Percentiles rank a stretch among this genome's conserved stretches.
phyloP scores from a whole-genome alignment of 2,329 filamentous ascomycete species.

The Colletotrichum gloeosporioides region DNA sequence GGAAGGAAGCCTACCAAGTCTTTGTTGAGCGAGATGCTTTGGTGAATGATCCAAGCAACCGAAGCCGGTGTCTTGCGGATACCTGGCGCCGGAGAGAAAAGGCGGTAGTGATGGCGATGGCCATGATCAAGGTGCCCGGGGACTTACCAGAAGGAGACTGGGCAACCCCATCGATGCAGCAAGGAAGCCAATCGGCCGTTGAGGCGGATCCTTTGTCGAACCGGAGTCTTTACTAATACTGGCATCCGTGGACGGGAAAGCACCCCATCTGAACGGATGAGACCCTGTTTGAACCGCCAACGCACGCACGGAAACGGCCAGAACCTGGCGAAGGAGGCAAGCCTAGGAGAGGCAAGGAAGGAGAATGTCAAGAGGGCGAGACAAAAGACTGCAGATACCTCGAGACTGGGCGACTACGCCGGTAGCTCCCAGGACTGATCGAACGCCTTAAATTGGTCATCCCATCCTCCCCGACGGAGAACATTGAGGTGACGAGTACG shows the following conservation, averaged over 20 bases:
- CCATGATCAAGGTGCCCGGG: background rate
- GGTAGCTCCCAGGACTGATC: background rate
- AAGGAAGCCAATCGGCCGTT: background rate
- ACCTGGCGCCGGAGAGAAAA: background rate
- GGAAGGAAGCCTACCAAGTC: background rate
- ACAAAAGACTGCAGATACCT: background rate
- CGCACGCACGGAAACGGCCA: background rate
- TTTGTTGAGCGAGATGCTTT: constrained; percentile 4
- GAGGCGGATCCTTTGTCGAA: background rate
- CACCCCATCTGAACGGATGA: background rate
- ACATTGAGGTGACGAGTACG: background rate
- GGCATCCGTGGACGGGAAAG: background rate
- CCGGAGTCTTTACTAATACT: background rate
- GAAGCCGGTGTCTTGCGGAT: background rate
- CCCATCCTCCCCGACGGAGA: background rate
- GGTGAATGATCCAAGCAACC: background rate
- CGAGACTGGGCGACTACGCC: background rate
- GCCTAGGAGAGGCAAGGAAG: background rate
- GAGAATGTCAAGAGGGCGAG: background rate
- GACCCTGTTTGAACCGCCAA: background rate
- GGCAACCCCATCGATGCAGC: background rate
- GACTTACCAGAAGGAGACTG: background rate
- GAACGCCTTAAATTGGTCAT: background rate
- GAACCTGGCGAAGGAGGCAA: background rate
- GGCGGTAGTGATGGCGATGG: background rate